These are phyloP conservation scores for Phytophthora sp. DNA, from an alignment of 352 stramenopile genomes.

Conservation along the genomic window DNA sequence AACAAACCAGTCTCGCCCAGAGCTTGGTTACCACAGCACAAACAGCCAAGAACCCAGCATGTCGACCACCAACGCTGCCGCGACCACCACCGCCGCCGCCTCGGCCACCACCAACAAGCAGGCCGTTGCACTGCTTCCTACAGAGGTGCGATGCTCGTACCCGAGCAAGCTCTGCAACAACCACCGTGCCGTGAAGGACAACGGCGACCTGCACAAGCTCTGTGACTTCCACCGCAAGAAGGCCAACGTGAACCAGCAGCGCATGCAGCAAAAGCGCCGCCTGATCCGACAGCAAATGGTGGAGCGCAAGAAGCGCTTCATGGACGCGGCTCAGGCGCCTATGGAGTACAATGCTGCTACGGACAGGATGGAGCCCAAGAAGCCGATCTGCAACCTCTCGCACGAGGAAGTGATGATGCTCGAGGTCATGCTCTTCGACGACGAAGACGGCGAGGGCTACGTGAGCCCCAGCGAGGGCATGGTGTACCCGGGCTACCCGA, in stretches of 20 bases:
- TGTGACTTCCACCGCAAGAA: slow-evolving; percentile 75
- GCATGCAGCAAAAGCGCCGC: slow-evolving; percentile 61
- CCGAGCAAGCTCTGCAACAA: slow-evolving; percentile 75
- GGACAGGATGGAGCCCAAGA: slow-evolving; percentile 38
- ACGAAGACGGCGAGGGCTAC: slow-evolving; percentile 34
- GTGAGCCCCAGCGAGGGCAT: slow-evolving; percentile 13
- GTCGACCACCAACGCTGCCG: slow-evolving; percentile 21
- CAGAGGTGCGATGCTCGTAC: slow-evolving; percentile 72
- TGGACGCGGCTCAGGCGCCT: slow-evolving; percentile 40
- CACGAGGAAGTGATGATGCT: slow-evolving; percentile 53
- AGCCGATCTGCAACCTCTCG: slow-evolving; percentile 51
- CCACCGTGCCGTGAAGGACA: slow-evolving; percentile 69
- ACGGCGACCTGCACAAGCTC: slow-evolving; percentile 76
- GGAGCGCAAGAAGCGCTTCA: slow-evolving; percentile 57
- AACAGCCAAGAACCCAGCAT: slow-evolving; percentile 24
- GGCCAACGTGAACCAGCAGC: slow-evolving; percentile 80
- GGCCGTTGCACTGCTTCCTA: slow-evolving; percentile 31
- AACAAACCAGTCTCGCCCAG: slow-evolving; percentile 10
- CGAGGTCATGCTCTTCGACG: slow-evolving; percentile 49
- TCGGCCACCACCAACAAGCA: slow-evolving; percentile 14
- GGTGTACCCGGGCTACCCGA: slow-evolving; percentile 9
- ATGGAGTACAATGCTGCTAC: slow-evolving; percentile 39
- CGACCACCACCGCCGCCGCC: slow-evolving; percentile 8
- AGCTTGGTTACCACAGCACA: slow-evolving; percentile 18
- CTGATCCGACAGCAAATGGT: slow-evolving; percentile 53